phyloP scores from a whole-genome alignment of 2,329 filamentous ascomycete genomes.

The Fusarium euwallaceae region DNA sequence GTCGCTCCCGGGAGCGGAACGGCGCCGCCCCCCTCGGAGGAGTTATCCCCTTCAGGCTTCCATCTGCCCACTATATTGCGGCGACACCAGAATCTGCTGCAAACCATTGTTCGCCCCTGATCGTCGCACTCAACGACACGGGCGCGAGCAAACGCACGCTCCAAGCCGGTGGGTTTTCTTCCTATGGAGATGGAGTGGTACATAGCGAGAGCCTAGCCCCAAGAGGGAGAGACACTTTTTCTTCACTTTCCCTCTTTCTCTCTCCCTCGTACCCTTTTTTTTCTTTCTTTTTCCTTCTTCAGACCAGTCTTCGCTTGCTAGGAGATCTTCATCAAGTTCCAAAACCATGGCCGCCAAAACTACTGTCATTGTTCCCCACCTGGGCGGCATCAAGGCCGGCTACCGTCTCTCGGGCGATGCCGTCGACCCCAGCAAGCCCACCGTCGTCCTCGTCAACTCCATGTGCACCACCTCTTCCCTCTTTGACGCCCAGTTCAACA shows the following conservation, averaged over 20 bases:
- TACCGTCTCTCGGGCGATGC: conserved; percentile 57
- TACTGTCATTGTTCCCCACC: conserved; percentile 61
- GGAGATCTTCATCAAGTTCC: conserved; percentile 7
- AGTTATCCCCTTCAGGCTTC: conserved; percentile 18
- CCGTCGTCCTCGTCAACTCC: conserved; percentile 65
- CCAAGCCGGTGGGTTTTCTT: neutral
- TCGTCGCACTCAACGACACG: conserved; percentile 5
- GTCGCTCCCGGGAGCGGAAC: conserved; percentile 22
- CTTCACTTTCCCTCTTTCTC: conserved; percentile 3
- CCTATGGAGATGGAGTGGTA: conserved; percentile 4
- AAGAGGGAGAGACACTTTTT: neutral
- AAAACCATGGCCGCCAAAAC: conserved; percentile 54
- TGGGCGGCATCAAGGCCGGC: conserved; percentile 61
- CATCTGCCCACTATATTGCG: conserved; percentile 16
- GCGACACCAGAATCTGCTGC: neutral
- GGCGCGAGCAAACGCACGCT: neutral
- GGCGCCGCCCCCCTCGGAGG: conserved; percentile 25
- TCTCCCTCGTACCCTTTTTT: neutral
- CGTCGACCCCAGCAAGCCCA: conserved; percentile 65
- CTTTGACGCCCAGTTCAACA: conserved; percentile 60
- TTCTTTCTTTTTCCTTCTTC: neutral
- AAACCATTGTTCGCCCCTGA: conserved; percentile 5
- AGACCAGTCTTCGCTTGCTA: neutral
- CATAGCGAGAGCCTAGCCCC: conserved; percentile 21
- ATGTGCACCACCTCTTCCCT: conserved; percentile 64